phyloP scores from a whole-genome alignment of 192 early-diverging fungal genomes.

The Umbelopsis isabellina region DNA sequence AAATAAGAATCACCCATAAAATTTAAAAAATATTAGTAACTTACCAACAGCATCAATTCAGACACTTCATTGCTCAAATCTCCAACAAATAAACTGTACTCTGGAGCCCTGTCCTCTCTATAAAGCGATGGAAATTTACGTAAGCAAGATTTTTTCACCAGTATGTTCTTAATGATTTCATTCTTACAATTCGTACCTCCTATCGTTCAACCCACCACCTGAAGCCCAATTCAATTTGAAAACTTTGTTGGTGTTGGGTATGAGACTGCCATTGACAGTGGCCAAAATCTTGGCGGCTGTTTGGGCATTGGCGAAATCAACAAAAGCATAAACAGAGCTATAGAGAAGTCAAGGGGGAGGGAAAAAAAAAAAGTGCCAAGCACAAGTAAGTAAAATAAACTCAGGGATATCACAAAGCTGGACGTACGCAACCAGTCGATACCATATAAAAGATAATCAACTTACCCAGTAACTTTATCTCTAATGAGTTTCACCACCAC shows the following conservation, averaged over 20 bases:
- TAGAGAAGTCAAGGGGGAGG: constrained; percentile 44
- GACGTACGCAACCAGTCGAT: neutral
- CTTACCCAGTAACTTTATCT: constrained; percentile 85
- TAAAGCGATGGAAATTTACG: neutral
- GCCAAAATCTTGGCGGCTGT: constrained; percentile 74
- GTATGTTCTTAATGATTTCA: neutral
- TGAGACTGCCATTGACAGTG: constrained; percentile 76
- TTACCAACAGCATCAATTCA: constrained; percentile 80
- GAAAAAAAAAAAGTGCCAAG: constrained; percentile 8
- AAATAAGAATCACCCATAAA: neutral
- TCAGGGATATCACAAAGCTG: no score
- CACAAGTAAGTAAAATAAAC: no score
- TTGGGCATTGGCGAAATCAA: constrained; percentile 74
- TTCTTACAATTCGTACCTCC: constrained; percentile 44
- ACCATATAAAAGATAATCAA: neutral
- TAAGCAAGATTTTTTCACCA: neutral
- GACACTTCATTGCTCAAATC: constrained; percentile 91
- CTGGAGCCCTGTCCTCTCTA: constrained; percentile 68
- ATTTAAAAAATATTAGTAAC: constrained; percentile 26
- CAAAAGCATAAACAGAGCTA: constrained; percentile 91
- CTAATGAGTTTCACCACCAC: constrained; percentile 95
- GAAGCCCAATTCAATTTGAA: constrained; percentile 99
- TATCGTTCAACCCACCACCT: constrained; percentile 69
- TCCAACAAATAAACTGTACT: constrained; percentile 95
- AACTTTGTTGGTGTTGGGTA: constrained; percentile 77